Conservation (phyloP, 345 rosid genomes). For the Lepidium didymum region DNA sequence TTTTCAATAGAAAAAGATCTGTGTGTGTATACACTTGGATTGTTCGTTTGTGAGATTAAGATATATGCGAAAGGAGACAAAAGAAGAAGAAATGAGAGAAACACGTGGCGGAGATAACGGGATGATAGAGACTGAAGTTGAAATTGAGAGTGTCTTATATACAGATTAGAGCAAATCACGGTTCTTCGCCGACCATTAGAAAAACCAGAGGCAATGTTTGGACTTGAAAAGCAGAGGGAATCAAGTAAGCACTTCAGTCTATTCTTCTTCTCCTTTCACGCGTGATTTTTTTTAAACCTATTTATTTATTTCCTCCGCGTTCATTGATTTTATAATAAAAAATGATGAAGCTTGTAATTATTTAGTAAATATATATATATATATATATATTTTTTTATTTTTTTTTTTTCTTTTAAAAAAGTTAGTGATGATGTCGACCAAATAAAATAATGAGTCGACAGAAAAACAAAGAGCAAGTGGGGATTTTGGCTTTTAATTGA, state of each 20-base stretch:
- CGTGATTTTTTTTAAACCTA: background rate
- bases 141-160: background rate
- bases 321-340: background rate
- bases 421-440: background rate
- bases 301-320: background rate
- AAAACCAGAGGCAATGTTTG: background rate
- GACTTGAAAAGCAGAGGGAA: background rate
- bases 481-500: background rate
- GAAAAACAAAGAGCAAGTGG: background rate
- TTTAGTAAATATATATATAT: no score
- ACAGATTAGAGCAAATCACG: constrained; percentile 27
- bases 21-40: background rate
- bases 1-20: background rate
- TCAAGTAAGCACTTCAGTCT: background rate
- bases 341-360: background rate
- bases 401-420: background rate
- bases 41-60: background rate
- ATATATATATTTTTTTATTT: no score
- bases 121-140: constrained; percentile 11
- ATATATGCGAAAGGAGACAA: background rate
- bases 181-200: constrained; percentile 22
- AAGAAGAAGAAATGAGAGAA: background rate
- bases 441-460: background rate
- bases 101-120: constrained; percentile 31
- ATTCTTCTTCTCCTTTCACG: background rate